Evolutionary conservation across 2,329 filamentous ascomycete species (phyloP).

Genomic region (Colletotrichum neosansevieriae): DNA sequence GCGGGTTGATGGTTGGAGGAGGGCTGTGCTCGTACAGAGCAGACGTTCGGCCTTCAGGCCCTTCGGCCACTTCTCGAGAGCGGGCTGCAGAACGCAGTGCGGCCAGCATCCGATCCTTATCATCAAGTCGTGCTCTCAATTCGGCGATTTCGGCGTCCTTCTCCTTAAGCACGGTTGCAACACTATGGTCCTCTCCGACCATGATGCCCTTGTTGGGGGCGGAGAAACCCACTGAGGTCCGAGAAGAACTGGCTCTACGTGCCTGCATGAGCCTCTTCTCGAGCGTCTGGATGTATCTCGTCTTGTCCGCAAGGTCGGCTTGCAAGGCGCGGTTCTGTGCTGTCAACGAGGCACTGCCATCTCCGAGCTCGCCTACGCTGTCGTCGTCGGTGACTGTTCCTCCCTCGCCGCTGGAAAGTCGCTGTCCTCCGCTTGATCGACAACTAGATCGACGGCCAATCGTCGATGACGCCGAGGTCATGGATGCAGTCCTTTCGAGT

Average conservation of each 20-base stretch:
- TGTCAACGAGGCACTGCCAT: slow-evolving; percentile 83
- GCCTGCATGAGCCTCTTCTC: slow-evolving; percentile 94
- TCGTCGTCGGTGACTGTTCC: slow-evolving; percentile 72
- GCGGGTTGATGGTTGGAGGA: slow-evolving; percentile 38
- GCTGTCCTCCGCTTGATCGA: slow-evolving; percentile 60
- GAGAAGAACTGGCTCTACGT: slow-evolving; percentile 87
- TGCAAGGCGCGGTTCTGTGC: slow-evolving; percentile 94
- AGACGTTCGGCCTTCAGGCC: slow-evolving; percentile 45
- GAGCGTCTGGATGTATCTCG: slow-evolving; percentile 92
- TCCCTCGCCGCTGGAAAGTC: slow-evolving; percentile 56
- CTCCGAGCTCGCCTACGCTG: slow-evolving; percentile 83
- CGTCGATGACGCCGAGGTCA: slow-evolving; percentile 72
- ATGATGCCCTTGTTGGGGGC: slow-evolving; percentile 71
- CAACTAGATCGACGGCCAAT: slow-evolving; percentile 66
- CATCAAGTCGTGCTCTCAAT: slow-evolving; percentile 87
- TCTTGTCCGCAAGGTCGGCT: slow-evolving; percentile 96
- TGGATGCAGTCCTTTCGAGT: slow-evolving; percentile 74
- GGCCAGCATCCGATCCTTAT: slow-evolving; percentile 93
- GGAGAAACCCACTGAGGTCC: slow-evolving; percentile 81
- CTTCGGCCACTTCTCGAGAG: slow-evolving; percentile 85
- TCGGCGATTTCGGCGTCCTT: slow-evolving; percentile 95
- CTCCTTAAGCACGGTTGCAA: slow-evolving; percentile 80
- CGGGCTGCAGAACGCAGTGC: slow-evolving; percentile 88
- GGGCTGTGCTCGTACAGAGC: slow-evolving; percentile 42
- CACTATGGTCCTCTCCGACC: slow-evolving; percentile 83